Evolutionary conservation across 176 grass and related monocot genomes (phyloP).

Genomic region (Elymus sibiricus): DNA sequence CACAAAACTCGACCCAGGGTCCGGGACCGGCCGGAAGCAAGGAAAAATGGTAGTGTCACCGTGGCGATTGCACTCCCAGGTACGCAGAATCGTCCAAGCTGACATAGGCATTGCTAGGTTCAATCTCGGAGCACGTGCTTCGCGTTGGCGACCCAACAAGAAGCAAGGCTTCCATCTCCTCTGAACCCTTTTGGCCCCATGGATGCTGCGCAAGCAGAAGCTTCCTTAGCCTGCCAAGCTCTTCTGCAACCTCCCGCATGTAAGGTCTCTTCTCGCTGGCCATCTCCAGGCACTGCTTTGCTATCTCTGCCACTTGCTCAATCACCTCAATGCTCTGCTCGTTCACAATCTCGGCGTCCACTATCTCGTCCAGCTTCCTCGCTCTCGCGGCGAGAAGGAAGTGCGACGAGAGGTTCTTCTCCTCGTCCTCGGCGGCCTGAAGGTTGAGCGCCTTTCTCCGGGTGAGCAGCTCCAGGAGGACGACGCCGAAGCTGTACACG

Average conservation of each 20-base stretch:
- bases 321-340: background rate
- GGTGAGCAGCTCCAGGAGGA: constrained; percentile 66
- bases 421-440: background rate
- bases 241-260: background rate
- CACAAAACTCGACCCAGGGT: background rate
- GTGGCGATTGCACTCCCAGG: background rate
- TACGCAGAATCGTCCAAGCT: constrained; percentile 1
- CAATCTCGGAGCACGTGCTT: background rate
- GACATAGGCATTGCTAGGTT: background rate
- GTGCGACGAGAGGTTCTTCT: background rate
- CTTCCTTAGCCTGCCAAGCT: background rate
- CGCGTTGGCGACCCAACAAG: background rate
- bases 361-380: background rate
- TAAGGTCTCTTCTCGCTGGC: background rate
- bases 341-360: background rate
- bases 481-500: constrained; percentile 67
- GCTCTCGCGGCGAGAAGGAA: background rate
- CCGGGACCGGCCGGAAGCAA: background rate
- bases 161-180: background rate
- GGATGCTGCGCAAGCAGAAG: background rate
- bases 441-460: background rate
- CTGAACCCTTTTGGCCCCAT: background rate
- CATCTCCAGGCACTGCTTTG: background rate
- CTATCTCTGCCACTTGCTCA: background rate
- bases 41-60: background rate